Evolutionary conservation across 257 asterid genomes (phyloP).

Genomic region (Rauvolfia tetraphylla): DNA sequence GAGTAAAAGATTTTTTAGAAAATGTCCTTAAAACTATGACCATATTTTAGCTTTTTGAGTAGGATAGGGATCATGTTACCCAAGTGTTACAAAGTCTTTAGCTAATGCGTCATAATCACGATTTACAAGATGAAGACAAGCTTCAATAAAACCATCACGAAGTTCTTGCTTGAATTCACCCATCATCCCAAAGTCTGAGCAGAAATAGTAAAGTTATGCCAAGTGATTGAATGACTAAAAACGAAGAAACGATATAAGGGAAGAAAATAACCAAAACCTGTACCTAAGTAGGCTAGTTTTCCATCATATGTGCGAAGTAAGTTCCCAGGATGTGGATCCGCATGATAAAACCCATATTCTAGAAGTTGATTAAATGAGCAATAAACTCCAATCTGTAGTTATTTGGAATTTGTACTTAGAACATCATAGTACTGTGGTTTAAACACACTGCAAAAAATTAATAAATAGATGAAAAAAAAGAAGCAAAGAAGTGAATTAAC

Average conservation of each 20-base stretch:
- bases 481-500: slow-evolving; percentile 32
- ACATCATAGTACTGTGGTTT: background rate
- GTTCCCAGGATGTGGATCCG: slow-evolving; percentile 99
- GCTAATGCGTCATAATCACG: slow-evolving; percentile 96
- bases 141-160: slow-evolving; percentile 97
- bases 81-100: slow-evolving; percentile 87
- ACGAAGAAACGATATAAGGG: background rate
- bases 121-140: slow-evolving; percentile 96
- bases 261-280: background rate
- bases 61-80: slow-evolving; percentile 48
- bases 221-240: background rate
- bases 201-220: slow-evolving; percentile 4
- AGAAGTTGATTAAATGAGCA: slow-evolving; percentile 98
- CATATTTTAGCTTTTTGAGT: slow-evolving; percentile 16
- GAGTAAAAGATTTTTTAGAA: slow-evolving; percentile 21
- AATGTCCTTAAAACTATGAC: slow-evolving; percentile 12
- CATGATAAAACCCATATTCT: slow-evolving; percentile 93
- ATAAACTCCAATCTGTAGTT: slow-evolving; percentile 85
- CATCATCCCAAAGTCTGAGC: slow-evolving; percentile 96
- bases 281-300: slow-evolving; percentile 95
- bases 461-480: background rate
- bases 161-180: slow-evolving; percentile 92
- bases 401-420: slow-evolving; percentile 3
- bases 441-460: too few relatives aligned
- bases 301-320: slow-evolving; percentile 88